Conservation (phyloP, 768 basidiomycete species). For the Boletus reticulatus region DNA sequence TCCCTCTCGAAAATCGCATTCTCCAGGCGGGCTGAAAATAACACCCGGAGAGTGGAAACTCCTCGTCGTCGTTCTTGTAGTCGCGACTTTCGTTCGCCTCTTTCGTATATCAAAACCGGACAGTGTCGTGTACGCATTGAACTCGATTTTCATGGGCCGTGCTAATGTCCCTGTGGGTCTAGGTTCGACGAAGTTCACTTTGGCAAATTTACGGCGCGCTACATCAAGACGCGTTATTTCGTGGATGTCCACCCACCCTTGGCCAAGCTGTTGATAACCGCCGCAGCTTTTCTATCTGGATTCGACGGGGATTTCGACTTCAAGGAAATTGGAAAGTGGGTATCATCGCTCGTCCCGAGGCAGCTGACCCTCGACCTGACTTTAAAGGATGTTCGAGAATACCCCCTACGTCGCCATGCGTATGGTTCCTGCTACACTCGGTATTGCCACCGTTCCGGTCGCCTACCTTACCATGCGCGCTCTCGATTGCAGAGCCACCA, state of each 20-base stretch:
- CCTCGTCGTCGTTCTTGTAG: constrained; percentile 57
- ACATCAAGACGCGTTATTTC: constrained; percentile 89
- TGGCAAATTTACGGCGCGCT: constrained; percentile 93
- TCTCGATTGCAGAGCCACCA: constrained; percentile 88
- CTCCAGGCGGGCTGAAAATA: constrained; percentile 62
- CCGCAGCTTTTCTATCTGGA: constrained; percentile 83
- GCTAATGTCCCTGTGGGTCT: constrained; percentile 5
- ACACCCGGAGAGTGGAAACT: constrained; percentile 77
- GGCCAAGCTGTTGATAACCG: constrained; percentile 92
- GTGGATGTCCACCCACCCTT: constrained; percentile 97
- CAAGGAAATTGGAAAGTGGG: constrained; percentile 95
- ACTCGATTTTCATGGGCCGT: not conserved
- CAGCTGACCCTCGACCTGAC: constrained; percentile 1
- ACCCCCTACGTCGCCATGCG: constrained; percentile 98
- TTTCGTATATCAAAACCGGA: constrained; percentile 83
- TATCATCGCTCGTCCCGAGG: constrained; percentile 9
- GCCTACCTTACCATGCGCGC: constrained; percentile 92
- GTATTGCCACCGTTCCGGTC: constrained; percentile 85
- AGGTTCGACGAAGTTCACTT: constrained; percentile 99
- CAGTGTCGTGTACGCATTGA: constrained; percentile 81
- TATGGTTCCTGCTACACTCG: constrained; percentile 86
- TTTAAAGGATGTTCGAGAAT: constrained; percentile 67
- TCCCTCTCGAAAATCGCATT: constrained; percentile 45
- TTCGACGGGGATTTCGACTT: constrained; percentile 96
- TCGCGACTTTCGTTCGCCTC: constrained; percentile 80